Conservation (phyloP, 2,329 filamentous ascomycete species). For the Talaromyces sp. region DNA sequence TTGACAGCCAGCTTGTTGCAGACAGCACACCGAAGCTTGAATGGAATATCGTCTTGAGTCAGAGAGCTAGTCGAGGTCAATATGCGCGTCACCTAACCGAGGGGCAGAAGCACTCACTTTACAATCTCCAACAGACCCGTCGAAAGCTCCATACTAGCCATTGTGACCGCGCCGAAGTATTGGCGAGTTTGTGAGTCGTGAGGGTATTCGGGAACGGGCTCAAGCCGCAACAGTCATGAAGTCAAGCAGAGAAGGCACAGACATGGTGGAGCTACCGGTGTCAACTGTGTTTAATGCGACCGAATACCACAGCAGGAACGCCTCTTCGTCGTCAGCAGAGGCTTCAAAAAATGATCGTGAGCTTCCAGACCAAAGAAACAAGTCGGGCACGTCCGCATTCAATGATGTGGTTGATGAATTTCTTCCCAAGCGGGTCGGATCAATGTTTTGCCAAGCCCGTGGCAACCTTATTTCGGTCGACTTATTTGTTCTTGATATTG, state of each 20-base stretch:
- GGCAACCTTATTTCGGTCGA: neutral
- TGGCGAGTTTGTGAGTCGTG: constrained; percentile 4
- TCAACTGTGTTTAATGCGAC: neutral
- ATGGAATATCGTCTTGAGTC: constrained; percentile 80
- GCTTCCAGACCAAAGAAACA: neutral
- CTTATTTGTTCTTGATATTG: too few species aligned
- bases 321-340: neutral
- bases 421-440: neutral
- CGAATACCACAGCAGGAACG: neutral
- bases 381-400: neutral
- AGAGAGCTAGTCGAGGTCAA: constrained; percentile 57
- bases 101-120: constrained; percentile 24
- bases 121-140: constrained; percentile 41
- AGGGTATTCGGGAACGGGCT: constrained; percentile 8
- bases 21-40: constrained; percentile 89
- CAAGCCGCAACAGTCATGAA: constrained; percentile 10
- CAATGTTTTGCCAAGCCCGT: neutral
- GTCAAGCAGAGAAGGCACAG: constrained; percentile 13
- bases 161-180: constrained; percentile 13
- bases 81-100: neutral
- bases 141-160: constrained; percentile 37
- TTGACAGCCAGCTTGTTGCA: constrained; percentile 90
- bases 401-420: neutral
- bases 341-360: neutral
- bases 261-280: constrained; percentile 17